A percentile compares a stretch with the other conserved stretches of the same genome.
These are phyloP conservation scores for Diospyros kaki DNA, from an alignment of 148 eudicot species.

Conservation along the genomic window DNA sequence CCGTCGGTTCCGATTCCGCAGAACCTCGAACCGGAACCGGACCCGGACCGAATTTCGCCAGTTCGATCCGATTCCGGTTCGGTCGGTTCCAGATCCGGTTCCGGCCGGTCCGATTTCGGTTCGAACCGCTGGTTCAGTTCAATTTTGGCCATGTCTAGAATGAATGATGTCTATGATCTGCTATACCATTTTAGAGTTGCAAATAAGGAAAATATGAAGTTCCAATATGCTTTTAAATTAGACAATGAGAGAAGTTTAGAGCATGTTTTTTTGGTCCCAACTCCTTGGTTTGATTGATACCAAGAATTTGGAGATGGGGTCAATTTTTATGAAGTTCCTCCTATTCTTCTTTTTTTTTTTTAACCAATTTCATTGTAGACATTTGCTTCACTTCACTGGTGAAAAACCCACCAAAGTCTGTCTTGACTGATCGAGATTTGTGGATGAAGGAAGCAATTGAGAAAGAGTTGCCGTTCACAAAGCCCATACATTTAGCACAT, in stretches of 20 bases:
- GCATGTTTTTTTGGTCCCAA: slow-evolving; percentile 14
- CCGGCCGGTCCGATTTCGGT: too few species aligned
- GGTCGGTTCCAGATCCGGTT: too few species aligned
- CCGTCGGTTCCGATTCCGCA: too few species aligned
- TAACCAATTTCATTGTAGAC: not conserved
- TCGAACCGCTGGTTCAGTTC: too few species aligned
- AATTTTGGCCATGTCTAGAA: too few species aligned
- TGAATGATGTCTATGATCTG: slow-evolving; percentile 11
- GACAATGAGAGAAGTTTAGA: slow-evolving; percentile 8
- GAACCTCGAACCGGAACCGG: too few species aligned
- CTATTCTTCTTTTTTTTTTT: not conserved
- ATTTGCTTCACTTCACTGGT: slow-evolving; percentile 11
- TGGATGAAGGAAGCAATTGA: slow-evolving; percentile 14
- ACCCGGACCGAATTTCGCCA: too few species aligned
- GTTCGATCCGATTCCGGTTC: too few species aligned
- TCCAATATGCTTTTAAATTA: slow-evolving; percentile 15
- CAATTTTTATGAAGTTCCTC: slow-evolving; percentile 9
- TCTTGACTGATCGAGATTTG: slow-evolving; percentile 8
- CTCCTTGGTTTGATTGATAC: slow-evolving; percentile 14
- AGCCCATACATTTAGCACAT: slow-evolving; percentile 25
- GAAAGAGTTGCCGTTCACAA: slow-evolving; percentile 17
- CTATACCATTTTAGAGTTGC: slow-evolving; percentile 11
- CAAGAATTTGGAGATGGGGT: slow-evolving; percentile 11
- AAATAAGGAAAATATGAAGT: slow-evolving; percentile 9
- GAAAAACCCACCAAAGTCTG: slow-evolving; percentile 8